These are phyloP conservation scores for Vitis rupestris DNA, from an alignment of 164 flowering plant species.

Conservation along the genomic window DNA sequence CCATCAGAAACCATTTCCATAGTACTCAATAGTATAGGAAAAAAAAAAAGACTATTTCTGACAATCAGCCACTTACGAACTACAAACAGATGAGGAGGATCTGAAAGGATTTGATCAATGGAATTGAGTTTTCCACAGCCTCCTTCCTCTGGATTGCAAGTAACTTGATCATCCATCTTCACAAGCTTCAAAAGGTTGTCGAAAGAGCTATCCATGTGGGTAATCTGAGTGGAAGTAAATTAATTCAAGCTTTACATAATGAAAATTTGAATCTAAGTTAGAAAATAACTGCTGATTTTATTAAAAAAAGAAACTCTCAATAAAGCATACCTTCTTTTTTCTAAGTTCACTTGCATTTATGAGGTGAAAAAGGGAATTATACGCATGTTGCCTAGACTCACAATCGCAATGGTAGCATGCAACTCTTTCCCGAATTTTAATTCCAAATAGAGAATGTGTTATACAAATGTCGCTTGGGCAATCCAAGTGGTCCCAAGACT, in stretches of 20 bases:
- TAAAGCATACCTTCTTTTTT: neutral
- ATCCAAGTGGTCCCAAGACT: neutral
- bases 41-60: neutral
- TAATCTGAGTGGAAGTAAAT: neutral
- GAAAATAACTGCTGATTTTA: neutral
- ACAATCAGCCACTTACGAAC: neutral
- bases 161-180: neutral
- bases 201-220: neutral
- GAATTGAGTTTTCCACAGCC: slow-evolving; percentile 5
- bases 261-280: too few species aligned
- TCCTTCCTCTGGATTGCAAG: slow-evolving; percentile 1
- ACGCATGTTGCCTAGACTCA: neutral
- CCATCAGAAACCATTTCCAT: neutral
- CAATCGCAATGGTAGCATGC: neutral
- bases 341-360: neutral
- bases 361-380: neutral
- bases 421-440: neutral
- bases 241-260: too few species aligned
- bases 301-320: neutral
- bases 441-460: neutral
- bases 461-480: neutral
- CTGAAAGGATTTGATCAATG: neutral
- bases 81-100: slow-evolving; percentile 1
- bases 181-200: neutral
- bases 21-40: neutral